Evolutionary conservation across 148 eudicot genomes (phyloP), one percentile per base, ranked within the genome.

Genomic region (Chenopodium formosanum): DNA sequence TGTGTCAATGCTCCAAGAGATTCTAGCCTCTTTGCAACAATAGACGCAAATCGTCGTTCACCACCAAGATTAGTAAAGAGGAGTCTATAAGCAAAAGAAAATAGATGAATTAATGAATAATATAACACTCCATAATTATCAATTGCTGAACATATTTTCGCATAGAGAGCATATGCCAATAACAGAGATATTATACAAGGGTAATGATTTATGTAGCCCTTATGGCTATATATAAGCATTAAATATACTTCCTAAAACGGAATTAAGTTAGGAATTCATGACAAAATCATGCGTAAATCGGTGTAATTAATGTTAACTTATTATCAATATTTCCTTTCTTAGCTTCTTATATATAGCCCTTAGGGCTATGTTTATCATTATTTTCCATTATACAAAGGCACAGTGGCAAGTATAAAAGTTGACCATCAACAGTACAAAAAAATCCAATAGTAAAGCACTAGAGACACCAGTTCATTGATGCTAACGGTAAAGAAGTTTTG

Each of bases 1-100:
- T 96, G 99, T 46, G 99, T 96, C 80, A 96, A 82, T 60, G 99
- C 99, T 68, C 99, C 99, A 82, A 96, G 97, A 64, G 99, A 92
- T 82, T 94, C 97, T 63, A 96, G 86, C 83, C 99, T 90, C 90
- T 96, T 96, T 37, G 99, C 99, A 85, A 96, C 99, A 83, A 94
- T 90, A 68, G 99, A 96, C 52, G 98, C 99, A 89, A 96, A 96
- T 68, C 99, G 92, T 53, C 98, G 90, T 84, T 96, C 99, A 84
- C 99, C 99, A 47, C 99, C 99, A 70, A 96, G 95, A 88, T 96
- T 90, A 10, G 97, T 92, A 77, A 96, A 96, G 64, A 96, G 94
- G 70, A 96, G 86, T 90, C 99, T 96, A 8, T 40, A 85, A 69
- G n/a, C n/a, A n/a, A 78, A 17, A 19, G n/a, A 82, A 73, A 19